Percentiles rank a stretch among this genome's conserved stretches.
Evolutionary conservation across 2,329 filamentous ascomycete genomes (phyloP).

Genomic region (Coniosporium tulheliwenetii): DNA sequence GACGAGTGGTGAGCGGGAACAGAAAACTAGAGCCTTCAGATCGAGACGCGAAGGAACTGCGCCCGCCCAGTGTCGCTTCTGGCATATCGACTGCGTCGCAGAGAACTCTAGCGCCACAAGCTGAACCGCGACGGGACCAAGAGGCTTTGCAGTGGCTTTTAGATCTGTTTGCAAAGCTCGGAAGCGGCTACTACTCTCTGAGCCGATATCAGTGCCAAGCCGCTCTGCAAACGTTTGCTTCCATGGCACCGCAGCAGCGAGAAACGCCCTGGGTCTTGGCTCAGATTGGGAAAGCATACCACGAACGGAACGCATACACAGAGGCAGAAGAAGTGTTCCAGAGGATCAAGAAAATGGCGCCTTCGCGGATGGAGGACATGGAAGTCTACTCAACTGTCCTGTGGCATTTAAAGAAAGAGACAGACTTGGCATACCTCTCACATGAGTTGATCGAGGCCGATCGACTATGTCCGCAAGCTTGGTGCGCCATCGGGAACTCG

Average conservation of each 20-base stretch:
- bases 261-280: constrained; percentile 90
- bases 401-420: constrained; percentile 93
- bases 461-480: constrained; percentile 83
- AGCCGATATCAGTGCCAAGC: constrained; percentile 66
- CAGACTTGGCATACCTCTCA: constrained; percentile 79
- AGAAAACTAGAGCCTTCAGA: constrained; percentile 44
- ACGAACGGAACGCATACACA: constrained; percentile 73
- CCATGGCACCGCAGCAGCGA: constrained; percentile 57
- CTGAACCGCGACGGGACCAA: constrained; percentile 38
- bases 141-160: constrained; percentile 65
- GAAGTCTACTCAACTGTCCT: constrained; percentile 96
- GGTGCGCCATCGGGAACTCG: constrained; percentile 90
- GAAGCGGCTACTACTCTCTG: constrained; percentile 61
- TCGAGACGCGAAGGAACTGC: constrained; percentile 37
- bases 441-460: constrained; percentile 79
- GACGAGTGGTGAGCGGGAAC: constrained; percentile 80
- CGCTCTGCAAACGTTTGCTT: constrained; percentile 57
- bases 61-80: constrained; percentile 19
- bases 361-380: constrained; percentile 82
- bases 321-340: constrained; percentile 81
- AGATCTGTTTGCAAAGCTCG: constrained; percentile 69
- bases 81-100: constrained; percentile 9
- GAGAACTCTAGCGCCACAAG: constrained; percentile 12
- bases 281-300: constrained; percentile 79
- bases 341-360: constrained; percentile 62